A percentile compares a stretch with the other conserved stretches of the same genome.
Evolutionary conservation across 805 yeast genomes (phyloP).

Genomic region (Candida ponderosae): DNA sequence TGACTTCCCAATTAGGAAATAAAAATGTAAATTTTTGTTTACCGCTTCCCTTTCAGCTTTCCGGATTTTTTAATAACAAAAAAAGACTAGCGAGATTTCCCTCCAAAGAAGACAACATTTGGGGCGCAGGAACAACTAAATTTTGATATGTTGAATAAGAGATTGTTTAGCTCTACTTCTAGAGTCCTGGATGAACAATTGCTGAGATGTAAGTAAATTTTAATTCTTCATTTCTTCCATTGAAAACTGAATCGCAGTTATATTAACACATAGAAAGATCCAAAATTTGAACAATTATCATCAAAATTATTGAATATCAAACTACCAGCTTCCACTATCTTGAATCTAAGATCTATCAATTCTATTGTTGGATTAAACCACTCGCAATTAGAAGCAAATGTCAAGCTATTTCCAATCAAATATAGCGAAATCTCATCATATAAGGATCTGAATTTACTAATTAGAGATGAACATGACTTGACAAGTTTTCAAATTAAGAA

Average conservation of each 20-base stretch:
- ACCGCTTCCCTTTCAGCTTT: too few relatives aligned
- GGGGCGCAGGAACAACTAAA: too few relatives aligned
- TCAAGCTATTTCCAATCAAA: slow-evolving; percentile 5
- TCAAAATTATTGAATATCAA: slow-evolving; percentile 19
- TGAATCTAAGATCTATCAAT: slow-evolving; percentile 12
- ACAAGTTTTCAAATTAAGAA: not conserved
- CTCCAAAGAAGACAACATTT: too few relatives aligned
- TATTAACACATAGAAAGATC: too few relatives aligned
- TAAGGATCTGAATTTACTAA: not conserved
- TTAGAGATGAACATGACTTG: not conserved
- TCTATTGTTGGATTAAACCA: slow-evolving; percentile 12
- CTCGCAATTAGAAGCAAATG: slow-evolving; percentile 5
- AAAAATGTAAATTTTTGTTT: not conserved
- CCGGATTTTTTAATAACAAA: not conserved
- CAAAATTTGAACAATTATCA: slow-evolving; percentile 20
- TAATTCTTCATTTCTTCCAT: too few relatives aligned
- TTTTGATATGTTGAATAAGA: not conserved
- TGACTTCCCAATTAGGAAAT: not conserved
- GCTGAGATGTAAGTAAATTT: not conserved
- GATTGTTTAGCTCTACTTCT: not conserved
- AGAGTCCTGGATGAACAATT: not conserved
- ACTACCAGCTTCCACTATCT: slow-evolving; percentile 16
- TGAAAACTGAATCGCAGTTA: too few relatives aligned
- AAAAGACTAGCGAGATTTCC: too few relatives aligned
- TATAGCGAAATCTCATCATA: slow-evolving; percentile 9